Percentiles rank a stretch among this genome's conserved stretches.
Conservation (phyloP, 768 basidiomycete species). For the Sarcomyxa edulis region DNA sequence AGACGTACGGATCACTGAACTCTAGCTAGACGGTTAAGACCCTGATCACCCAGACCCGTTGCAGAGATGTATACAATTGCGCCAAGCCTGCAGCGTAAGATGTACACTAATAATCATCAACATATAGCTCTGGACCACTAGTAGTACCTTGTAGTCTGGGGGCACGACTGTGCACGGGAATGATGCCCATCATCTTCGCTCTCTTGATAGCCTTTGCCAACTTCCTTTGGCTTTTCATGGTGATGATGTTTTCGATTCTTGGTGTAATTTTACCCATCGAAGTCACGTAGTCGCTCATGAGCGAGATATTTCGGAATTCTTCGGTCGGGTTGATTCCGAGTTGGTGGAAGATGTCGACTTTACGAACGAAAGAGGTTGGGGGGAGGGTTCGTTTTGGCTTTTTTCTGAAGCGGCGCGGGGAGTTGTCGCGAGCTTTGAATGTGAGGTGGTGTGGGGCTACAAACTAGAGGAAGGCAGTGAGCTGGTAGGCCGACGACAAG, state of each 20-base stretch:
- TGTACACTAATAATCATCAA: no score
- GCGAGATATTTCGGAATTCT: constrained; percentile 53
- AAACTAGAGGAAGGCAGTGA: constrained; percentile 28
- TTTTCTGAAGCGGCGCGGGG: constrained; percentile 14
- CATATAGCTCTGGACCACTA: no score
- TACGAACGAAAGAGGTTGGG: constrained; percentile 43
- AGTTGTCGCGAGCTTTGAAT: constrained; percentile 28
- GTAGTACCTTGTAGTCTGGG: background rate
- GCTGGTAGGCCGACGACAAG: no score
- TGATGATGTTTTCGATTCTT: constrained; percentile 67
- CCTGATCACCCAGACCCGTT: no score
- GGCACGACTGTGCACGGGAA: constrained; percentile 49
- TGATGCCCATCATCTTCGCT: constrained; percentile 87
- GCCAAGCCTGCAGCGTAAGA: no score
- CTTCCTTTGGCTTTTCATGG: constrained; percentile 71
- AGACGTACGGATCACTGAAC: no score
- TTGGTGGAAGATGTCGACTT: constrained; percentile 66
- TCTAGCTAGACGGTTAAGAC: no score
- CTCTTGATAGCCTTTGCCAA: constrained; percentile 83
- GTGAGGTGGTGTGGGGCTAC: constrained; percentile 40
- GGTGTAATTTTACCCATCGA: constrained; percentile 78
- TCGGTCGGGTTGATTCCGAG: constrained; percentile 69
- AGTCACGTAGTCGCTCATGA: constrained; percentile 57
- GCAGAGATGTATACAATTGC: no score
- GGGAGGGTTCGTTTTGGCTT: constrained; percentile 48